These are phyloP conservation scores for Fraxinus xanthoxyloides DNA, from an alignment of 305 asterid genomes.

Conservation along the genomic window DNA sequence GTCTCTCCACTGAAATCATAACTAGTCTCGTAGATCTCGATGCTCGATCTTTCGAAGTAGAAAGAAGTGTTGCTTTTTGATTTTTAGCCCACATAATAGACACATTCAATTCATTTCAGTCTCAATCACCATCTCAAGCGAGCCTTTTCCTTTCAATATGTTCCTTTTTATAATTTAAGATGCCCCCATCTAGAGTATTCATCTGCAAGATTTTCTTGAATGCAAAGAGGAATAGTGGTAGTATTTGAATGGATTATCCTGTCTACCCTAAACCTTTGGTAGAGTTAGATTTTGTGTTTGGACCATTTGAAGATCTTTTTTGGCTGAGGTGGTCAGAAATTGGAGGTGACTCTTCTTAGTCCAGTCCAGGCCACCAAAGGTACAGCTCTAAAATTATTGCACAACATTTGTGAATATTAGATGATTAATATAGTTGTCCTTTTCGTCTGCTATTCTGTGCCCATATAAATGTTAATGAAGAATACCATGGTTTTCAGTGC, in stretches of 20 bases:
- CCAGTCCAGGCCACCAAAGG: slow-evolving; percentile 21
- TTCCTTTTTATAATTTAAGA: background rate
- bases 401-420: background rate
- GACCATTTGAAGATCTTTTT: slow-evolving; percentile 35
- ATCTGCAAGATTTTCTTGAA: background rate
- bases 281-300: slow-evolving; percentile 34
- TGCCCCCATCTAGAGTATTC: background rate
- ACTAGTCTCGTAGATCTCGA: background rate
- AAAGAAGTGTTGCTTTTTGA: background rate
- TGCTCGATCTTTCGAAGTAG: background rate
- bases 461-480: slow-evolving; percentile 39
- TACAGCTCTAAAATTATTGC: slow-evolving; percentile 19
- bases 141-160: background rate
- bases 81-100: background rate
- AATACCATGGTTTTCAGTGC: slow-evolving; percentile 72
- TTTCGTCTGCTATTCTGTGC: slow-evolving; percentile 27
- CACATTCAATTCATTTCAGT: background rate
- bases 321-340: slow-evolving; percentile 35
- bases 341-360: slow-evolving; percentile 15
- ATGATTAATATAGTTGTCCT: slow-evolving; percentile 17
- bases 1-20: background rate
- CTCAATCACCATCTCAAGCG: background rate
- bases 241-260: background rate
- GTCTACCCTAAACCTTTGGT: slow-evolving; percentile 9
- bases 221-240: background rate